Base-by-base conservation (phyloP, 129 eudicot genomes). In the Dittrichia graveolens region DNA sequence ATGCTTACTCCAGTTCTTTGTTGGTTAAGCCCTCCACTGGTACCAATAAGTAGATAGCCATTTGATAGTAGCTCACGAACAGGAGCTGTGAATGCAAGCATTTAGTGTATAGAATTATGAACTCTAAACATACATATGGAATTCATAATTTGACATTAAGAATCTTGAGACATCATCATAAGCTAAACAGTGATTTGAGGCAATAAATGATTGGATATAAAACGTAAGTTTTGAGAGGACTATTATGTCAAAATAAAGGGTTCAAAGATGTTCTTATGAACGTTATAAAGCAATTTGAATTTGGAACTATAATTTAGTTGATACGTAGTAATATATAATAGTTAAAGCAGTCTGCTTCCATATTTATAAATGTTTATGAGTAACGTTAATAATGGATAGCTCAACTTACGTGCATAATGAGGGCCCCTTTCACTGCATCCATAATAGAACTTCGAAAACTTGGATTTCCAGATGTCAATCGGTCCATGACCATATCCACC, bases 381-480 rank as follows among this genome's bases (percentile, higher is more conserved):
- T 34, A 18, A 58, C 54, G 41, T 58, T 50, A 44, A 7, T 11
- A 65, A 4, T 18, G 14, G 60, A 58, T 48, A 41, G 57, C 77
- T 40, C n/a, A 81, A 84, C 98, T 83, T 90, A 94, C 98, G 57
- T 48, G 88, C 69, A 81, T 84, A 90, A 79, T 72, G 88, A 63
- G 87, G 96, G n/a, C 88, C 91, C 83, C 93, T 85, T 80, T 82
- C 83, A 79, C 98, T 90, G 93, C 98, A 94, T 67, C 96, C 95
- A 12, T 90, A 84, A 79, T 94, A 94, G 39, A 81, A 75, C 65
- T 83, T 78, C 55, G 97, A 82, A 66, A 57, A 77, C 74, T 85
- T 73, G 48, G 98, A 94, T 79, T 88, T 83, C 98, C 98, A 94
- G 37, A 94, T 88, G 84, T 90, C 88, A 75, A 94, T 64, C 42